Conservation (phyloP, 2,329 filamentous ascomycete species). For the Botrytis byssoidea region DNA sequence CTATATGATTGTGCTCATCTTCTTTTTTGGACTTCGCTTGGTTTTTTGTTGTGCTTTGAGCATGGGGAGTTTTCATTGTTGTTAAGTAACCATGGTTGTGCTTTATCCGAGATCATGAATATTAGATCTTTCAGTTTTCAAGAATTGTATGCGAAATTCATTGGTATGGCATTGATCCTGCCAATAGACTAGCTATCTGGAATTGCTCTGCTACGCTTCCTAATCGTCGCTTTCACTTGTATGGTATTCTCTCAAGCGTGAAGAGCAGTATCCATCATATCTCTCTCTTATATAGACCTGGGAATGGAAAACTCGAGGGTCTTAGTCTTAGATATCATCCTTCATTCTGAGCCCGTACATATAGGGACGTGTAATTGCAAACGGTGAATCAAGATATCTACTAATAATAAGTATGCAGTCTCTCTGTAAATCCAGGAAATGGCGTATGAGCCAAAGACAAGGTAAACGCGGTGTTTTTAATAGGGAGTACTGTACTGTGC, state of each 20-base stretch:
- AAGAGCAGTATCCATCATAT: not conserved
- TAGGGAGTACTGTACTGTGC: fast-evolving
- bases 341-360: not conserved
- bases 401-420: fast-evolving
- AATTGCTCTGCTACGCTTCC: not conserved
- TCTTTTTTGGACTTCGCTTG: not conserved
- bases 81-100: not conserved
- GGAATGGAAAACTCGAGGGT: not conserved
- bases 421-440: not conserved
- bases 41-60: not conserved
- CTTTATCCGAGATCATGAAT: not conserved
- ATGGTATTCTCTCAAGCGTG: not conserved
- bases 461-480: not conserved
- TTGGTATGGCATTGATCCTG: not conserved
- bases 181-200: not conserved
- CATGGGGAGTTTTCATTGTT: not conserved
- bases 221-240: fast-evolving
- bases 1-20: not conserved
- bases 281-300: not conserved
- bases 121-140: not conserved
- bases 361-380: not conserved
- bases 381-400: too few relatives aligned
- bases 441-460: not conserved
- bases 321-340: not conserved
- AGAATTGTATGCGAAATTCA: fast-evolving